phyloP scores from a whole-genome alignment of 179 eudicot species.

The Gypsophila paniculata region DNA sequence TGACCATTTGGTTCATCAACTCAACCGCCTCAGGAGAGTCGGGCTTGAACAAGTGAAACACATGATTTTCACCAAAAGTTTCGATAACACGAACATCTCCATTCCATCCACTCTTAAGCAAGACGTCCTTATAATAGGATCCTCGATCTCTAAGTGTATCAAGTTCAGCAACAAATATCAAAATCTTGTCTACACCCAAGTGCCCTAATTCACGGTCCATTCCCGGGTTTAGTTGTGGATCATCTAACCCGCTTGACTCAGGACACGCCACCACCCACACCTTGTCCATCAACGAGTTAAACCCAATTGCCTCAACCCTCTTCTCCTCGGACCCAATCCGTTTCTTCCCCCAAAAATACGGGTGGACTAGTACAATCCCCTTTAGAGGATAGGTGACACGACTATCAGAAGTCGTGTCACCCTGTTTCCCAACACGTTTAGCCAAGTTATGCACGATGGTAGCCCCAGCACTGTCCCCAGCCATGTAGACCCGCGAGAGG shows the following conservation, averaged over 20 bases:
- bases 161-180: conserved; percentile 38
- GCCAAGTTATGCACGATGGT: conserved; percentile 37
- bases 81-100: conserved; percentile 35
- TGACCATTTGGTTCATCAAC: conserved; percentile 28
- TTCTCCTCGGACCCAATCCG: no score
- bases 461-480: conserved; percentile 43
- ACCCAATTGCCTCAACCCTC: no score
- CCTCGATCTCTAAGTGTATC: conserved; percentile 41
- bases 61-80: conserved; percentile 32
- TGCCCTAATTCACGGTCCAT: conserved; percentile 23
- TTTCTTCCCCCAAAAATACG: no score
- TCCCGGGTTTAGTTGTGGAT: conserved; percentile 42
- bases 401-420: not conserved
- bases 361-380: conserved; percentile 39
- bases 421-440: conserved; percentile 15
- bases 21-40: conserved; percentile 22
- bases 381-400: not conserved
- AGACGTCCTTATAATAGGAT: conserved; percentile 27
- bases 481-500: no score
- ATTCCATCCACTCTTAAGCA: conserved; percentile 36
- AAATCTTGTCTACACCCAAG: conserved; percentile 26
- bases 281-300: no score
- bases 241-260: no score
- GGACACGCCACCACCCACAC: no score
- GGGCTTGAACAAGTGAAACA: conserved; percentile 39